Base-by-base conservation (phyloP, 163 green algal species). In the Prototheca stagnorum region DNA sequence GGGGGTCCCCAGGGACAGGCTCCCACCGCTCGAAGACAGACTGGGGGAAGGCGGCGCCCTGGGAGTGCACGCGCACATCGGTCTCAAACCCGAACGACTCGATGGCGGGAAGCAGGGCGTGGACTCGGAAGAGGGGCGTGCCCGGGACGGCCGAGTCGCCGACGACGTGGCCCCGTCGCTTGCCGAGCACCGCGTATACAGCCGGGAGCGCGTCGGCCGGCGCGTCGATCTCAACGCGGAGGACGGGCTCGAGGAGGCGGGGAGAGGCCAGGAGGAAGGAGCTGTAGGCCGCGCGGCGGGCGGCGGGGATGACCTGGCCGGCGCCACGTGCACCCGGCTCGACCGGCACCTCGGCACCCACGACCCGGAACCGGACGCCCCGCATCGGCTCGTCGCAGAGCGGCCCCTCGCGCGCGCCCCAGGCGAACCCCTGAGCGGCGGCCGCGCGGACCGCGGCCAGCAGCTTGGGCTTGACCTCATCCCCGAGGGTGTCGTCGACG, bases 1-100 rank as follows among this genome's bases (percentile, higher is more conserved):
- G 71, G 5, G 90, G 90, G 62, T 97, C 90, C 3, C 90, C 90
- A 6, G 88, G 90, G 29, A 97, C 88, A 20, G 97, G 78, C 49
- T 82, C 64, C 88, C 90, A 98, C 64, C 95, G 86, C 68, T 98
- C 89, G 59, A 98, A 98, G 28, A 85, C 77, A 14, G 64, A 81
- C 57, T 83, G 56, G 65, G 81, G 93, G 69, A 98, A 97, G 6
- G 88, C 87, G 63, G 95, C 85, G 20, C 89, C 89, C 78, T 89
- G 79, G 36, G 89, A 96, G 68, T 95, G 85, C 59, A 93, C 95
- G 20, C 90, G 68, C 45, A 99, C 62, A 65, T 99, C 90, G 0
- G 88, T 96, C 71, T 99, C 90, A 54, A 99, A 97, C 16, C 90
- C 90, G 54, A 97, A 97, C 43, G 56, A 80, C 73, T 99, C 90